Percentiles rank a stretch among this genome's conserved stretches.
These are phyloP conservation scores for Phytophthora chlamydospora DNA, from an alignment of 352 stramenopile species.

Conservation along the genomic window DNA sequence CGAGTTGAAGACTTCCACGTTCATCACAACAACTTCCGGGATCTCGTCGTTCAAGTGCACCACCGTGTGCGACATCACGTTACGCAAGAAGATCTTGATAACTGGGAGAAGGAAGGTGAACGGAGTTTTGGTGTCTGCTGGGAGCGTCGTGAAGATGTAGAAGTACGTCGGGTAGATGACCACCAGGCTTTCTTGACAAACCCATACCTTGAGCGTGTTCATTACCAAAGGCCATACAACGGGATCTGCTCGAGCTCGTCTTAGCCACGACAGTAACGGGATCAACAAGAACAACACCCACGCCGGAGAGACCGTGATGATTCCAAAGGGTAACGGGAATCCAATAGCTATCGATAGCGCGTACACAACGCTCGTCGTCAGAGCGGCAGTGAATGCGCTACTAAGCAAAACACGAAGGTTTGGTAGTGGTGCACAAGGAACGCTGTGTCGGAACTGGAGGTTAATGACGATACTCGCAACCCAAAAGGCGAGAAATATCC, in stretches of 20 bases:
- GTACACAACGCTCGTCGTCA: slow-evolving; percentile 3
- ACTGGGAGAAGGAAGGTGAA: slow-evolving; percentile 37
- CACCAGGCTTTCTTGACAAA: slow-evolving; percentile 20
- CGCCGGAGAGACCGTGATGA: slow-evolving; percentile 21
- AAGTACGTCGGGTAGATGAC: slow-evolving; percentile 40
- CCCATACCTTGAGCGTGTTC: slow-evolving; percentile 17
- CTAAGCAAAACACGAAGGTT: not conserved
- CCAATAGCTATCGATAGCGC: slow-evolving; percentile 26
- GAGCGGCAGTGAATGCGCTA: slow-evolving; percentile 1
- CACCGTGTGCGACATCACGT: slow-evolving; percentile 19
- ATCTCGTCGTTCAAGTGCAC: slow-evolving; percentile 25
- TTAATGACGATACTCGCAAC: slow-evolving; percentile 23
- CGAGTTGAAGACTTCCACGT: slow-evolving; percentile 46
- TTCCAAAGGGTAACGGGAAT: slow-evolving; percentile 41
- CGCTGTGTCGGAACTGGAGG: slow-evolving; percentile 24
- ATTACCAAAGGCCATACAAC: slow-evolving; percentile 6
- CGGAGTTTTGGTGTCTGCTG: not conserved
- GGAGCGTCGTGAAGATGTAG: slow-evolving; percentile 27
- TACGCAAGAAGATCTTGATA: slow-evolving; percentile 34
- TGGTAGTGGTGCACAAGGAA: slow-evolving; percentile 19
- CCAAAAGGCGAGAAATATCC: slow-evolving; percentile 21
- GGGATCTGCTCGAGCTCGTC: slow-evolving; percentile 14
- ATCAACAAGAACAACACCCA: slow-evolving; percentile 15
- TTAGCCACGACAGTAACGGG: not conserved
- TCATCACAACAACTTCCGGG: slow-evolving; percentile 41